These are phyloP conservation scores for Rhamnella rubrinervis DNA, from an alignment of 331 rosid species.

Conservation along the genomic window DNA sequence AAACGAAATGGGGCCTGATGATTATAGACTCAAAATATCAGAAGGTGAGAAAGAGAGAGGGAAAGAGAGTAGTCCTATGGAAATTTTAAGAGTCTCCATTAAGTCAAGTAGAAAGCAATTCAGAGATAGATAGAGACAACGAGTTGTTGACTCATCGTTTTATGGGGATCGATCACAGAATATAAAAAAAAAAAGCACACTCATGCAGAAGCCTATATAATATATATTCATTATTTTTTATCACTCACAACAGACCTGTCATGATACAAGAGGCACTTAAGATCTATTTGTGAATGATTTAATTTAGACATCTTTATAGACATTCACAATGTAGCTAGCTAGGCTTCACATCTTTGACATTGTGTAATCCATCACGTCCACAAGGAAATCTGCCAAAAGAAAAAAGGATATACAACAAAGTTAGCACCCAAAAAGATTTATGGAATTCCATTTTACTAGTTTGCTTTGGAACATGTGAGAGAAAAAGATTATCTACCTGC, in stretches of 20 bases:
- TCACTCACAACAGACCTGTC: conserved; percentile 21
- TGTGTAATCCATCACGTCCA: conserved; percentile 70
- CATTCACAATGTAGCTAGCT: conserved; percentile 12
- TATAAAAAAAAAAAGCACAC: conserved; percentile 4
- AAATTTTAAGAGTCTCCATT: background rate
- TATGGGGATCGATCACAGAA: conserved; percentile 22
- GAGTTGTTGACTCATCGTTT: conserved; percentile 55
- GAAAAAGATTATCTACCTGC: conserved; percentile 55
- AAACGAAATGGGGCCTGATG: too few relatives aligned
- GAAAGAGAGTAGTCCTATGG: background rate
- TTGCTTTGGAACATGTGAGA: background rate
- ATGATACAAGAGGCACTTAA: conserved; percentile 11
- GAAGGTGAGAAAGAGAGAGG: background rate
- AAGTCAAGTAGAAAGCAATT: background rate
- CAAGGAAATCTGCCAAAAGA: conserved; percentile 71
- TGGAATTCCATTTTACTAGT: background rate
- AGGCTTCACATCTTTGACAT: conserved; percentile 58
- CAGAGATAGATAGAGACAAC: conserved; percentile 52
- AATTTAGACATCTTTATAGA: conserved; percentile 13
- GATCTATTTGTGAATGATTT: conserved; percentile 9
- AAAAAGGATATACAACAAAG: background rate
- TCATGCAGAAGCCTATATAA: conserved; percentile 23
- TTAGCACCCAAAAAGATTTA: conserved; percentile 6
- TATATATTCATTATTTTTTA: conserved; percentile 22
- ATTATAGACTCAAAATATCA: too few relatives aligned